Evolutionary conservation across 306 rosid species (phyloP).

Genomic region (Phaseolus lunatus): DNA sequence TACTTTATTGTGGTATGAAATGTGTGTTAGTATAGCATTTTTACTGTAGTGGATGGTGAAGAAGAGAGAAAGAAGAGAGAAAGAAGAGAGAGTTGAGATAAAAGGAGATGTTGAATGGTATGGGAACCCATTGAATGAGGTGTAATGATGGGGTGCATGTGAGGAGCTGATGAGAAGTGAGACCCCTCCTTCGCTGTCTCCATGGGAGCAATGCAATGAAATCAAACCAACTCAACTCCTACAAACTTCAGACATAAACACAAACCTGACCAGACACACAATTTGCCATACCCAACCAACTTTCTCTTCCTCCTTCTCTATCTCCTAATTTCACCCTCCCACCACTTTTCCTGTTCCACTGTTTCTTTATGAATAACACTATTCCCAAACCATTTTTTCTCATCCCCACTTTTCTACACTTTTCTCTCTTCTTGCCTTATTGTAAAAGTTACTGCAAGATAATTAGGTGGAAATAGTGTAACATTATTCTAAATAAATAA

Average conservation of each 20-base stretch:
- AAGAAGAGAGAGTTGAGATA: too few relatives aligned
- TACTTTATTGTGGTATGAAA: too few relatives aligned
- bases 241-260: conserved; percentile 6
- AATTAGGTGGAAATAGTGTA: background rate
- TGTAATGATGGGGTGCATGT: conserved; percentile 77
- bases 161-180: conserved; percentile 56
- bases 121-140: conserved; percentile 66
- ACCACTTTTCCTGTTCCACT: conserved; percentile 53
- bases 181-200: conserved; percentile 19
- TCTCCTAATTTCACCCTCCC: conserved; percentile 40
- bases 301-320: conserved; percentile 49
- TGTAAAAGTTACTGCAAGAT: background rate
- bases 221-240: background rate
- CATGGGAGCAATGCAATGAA: conserved; percentile 22
- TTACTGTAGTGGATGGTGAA: conserved; percentile 23
- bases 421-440: conserved; percentile 1
- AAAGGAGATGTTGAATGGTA: conserved; percentile 36
- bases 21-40: background rate
- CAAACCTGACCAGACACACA: conserved; percentile 37
- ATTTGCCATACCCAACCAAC: conserved; percentile 43
- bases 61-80: conserved; percentile 49
- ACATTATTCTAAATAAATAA: conserved; percentile 4
- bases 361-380: background rate
- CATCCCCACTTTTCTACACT: background rate
- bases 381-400: background rate